Evolutionary conservation across 768 basidiomycete genomes (phyloP), one percentile per base, ranked within the genome.

Genomic region (Ramaria sp.): DNA sequence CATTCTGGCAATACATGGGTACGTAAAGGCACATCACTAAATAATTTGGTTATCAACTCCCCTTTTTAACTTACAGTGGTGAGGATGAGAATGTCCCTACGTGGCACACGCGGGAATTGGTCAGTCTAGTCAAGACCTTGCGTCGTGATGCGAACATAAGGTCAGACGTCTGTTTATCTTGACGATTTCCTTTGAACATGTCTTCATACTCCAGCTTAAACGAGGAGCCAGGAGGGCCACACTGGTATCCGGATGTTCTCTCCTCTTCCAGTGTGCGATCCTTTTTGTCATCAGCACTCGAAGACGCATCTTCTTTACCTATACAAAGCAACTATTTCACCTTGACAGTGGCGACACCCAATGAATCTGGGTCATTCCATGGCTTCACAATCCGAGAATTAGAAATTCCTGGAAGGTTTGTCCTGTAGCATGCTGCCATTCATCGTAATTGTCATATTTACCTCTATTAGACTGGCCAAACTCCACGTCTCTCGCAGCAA

Each of bases 21-120:
- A 61, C 59, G 75, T 59, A 20, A 22, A 45, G 25, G n/a, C 47
- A 48, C 45, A 6, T 15, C 45, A 42, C 7, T 43, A n/a, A 25
- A 51, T 20, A 54, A 50, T n/a, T 25, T 53, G 16, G 37, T n/a
- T 22, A 27, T 13, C 13, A 9, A 41, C 38, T 6, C 39, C 13
- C 16, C 27, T 15, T 38, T n/a, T 13, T 48, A n/a, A n/a, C n/a
- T 6, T 41, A 34, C 59, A 88, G 87, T 18, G 86, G 85, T 2
- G 71, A 72, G 36, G 93, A 96, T 63, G 79, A 82, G 37, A 94
- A 96, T 57, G 93, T 96, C 3, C 90, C 92, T 1, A 78, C 81
- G 0, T 88, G 89, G 80, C 91, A 95, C 60, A 79, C 82, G 2
- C 76, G 92, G 20, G 81, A 84, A 63, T 70, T 77, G 10, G 71